Conservation (phyloP, 2,329 filamentous ascomycete species). For the Exophiala sp. region DNA sequence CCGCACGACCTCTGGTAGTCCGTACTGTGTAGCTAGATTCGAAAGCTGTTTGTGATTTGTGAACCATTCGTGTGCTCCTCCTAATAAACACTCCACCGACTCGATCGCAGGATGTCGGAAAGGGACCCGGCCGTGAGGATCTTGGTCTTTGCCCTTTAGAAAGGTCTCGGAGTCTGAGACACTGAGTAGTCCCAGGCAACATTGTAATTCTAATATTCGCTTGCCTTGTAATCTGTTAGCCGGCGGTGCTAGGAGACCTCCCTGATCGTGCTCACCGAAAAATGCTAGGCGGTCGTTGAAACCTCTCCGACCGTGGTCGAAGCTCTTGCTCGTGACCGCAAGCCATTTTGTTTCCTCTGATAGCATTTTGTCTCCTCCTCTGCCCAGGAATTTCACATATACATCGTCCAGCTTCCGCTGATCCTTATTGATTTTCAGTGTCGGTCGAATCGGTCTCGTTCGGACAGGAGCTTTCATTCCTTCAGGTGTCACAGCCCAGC, state of each 20-base stretch:
- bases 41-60: slow-evolving; percentile 65
- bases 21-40: slow-evolving; percentile 65
- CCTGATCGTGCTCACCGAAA: slow-evolving; percentile 58
- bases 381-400: slow-evolving; percentile 73
- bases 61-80: slow-evolving; percentile 57
- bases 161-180: slow-evolving; percentile 34
- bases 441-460: slow-evolving; percentile 31
- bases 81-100: slow-evolving; percentile 69
- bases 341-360: slow-evolving; percentile 95
- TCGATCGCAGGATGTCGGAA: slow-evolving; percentile 68
- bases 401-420: slow-evolving; percentile 70
- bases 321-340: slow-evolving; percentile 96
- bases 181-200: slow-evolving; percentile 59
- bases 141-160: slow-evolving; percentile 35
- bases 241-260: neutral
- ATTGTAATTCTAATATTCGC: slow-evolving; percentile 62
- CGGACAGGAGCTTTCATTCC: slow-evolving; percentile 66
- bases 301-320: slow-evolving; percentile 88
- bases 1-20: slow-evolving; percentile 70
- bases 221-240: slow-evolving; percentile 47
- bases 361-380: slow-evolving; percentile 67
- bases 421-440: slow-evolving; percentile 69
- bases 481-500: slow-evolving; percentile 69
- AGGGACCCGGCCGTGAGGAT: slow-evolving; percentile 58
- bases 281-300: slow-evolving; percentile 94